Conservation (phyloP, 139 green algal genomes). For the Picochlorum sp. region DNA sequence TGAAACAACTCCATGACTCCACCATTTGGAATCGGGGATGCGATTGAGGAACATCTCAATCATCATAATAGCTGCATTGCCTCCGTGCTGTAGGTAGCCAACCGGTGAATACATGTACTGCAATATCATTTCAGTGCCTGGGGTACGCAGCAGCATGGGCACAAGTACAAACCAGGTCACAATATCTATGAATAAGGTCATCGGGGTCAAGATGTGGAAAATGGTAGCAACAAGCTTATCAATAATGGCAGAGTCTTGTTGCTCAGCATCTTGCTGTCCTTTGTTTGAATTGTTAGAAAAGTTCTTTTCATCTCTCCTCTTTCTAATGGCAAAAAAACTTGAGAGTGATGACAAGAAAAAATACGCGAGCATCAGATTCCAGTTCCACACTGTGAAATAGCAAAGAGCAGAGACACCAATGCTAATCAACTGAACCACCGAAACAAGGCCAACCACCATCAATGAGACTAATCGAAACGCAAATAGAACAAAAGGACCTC, state of each 20-base stretch:
- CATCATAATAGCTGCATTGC: slow-evolving; percentile 5
- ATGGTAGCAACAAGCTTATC: background rate
- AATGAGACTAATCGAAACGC: background rate
- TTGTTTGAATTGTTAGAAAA: too few relatives aligned
- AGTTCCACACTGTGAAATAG: slow-evolving; percentile 13
- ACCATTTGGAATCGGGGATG: background rate
- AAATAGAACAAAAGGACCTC: background rate
- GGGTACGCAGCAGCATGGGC: background rate
- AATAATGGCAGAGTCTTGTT: background rate
- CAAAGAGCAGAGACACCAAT: background rate
- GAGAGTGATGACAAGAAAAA: background rate
- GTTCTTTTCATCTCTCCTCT: background rate
- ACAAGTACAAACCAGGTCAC: slow-evolving; percentile 8
- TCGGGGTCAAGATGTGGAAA: background rate
- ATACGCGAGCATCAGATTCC: slow-evolving; percentile 3
- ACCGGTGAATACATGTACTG: background rate
- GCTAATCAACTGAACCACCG: background rate
- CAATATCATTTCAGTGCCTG: background rate
- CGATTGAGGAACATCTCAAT: slow-evolving; percentile 6
- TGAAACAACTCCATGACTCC: background rate
- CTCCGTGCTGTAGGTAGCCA: slow-evolving; percentile 8
- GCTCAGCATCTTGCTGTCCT: too few relatives aligned
- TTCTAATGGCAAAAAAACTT: background rate
- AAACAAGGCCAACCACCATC: background rate
- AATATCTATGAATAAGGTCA: slow-evolving; percentile 1